phyloP scores from a whole-genome alignment of 2,329 filamentous ascomycete species.

The Falciphora oryzae region DNA sequence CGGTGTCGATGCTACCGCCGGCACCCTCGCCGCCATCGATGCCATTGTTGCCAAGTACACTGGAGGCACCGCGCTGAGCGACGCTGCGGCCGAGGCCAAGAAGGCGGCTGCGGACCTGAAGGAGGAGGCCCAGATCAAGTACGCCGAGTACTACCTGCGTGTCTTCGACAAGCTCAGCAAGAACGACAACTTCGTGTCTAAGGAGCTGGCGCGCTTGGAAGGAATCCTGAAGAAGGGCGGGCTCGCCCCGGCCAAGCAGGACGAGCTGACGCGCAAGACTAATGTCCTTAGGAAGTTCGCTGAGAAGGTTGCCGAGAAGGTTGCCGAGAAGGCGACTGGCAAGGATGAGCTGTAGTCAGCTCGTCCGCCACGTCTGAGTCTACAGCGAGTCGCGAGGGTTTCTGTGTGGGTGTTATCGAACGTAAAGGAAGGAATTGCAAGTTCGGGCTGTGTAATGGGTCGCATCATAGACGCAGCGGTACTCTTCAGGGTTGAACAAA shows the following conservation, averaged over 20 bases:
- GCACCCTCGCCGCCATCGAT: constrained; percentile 77
- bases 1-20: constrained; percentile 69
- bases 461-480: not conserved
- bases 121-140: constrained; percentile 61
- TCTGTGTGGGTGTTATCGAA: constrained; percentile 12
- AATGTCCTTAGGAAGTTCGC: constrained; percentile 83
- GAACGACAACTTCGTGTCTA: constrained; percentile 73
- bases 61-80: constrained; percentile 54
- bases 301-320: constrained; percentile 50
- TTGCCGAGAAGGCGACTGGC: constrained; percentile 43
- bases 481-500: not conserved
- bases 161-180: constrained; percentile 79
- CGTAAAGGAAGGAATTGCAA: not conserved
- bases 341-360: constrained; percentile 67
- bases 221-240: constrained; percentile 81
- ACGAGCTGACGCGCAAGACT: constrained; percentile 78
- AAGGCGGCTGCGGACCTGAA: constrained; percentile 62
- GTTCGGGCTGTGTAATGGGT: not conserved
- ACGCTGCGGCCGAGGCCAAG: constrained; percentile 65
- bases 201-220: constrained; percentile 78
- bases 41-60: constrained; percentile 68
- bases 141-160: constrained; percentile 89
- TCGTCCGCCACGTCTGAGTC: not conserved
- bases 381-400: not conserved
- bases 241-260: constrained; percentile 76